These are phyloP conservation scores for Aurantiochytrium sp. DNA, from an alignment of 108 stramenopile genomes.

Conservation along the genomic window DNA sequence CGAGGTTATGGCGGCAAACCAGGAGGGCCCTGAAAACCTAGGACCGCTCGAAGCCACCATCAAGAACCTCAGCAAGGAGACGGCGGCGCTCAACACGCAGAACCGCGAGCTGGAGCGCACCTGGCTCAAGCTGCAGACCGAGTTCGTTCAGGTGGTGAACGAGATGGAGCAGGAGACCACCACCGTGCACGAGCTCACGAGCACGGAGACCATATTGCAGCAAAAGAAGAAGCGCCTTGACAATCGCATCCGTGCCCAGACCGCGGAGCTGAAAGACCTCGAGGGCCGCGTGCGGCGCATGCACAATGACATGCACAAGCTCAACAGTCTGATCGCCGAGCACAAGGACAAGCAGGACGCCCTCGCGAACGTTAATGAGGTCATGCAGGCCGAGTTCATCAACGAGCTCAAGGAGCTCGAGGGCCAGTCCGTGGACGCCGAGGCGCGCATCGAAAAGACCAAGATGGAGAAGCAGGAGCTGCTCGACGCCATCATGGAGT, in stretches of 20 bases:
- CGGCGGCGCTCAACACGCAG: slow-evolving; percentile 42
- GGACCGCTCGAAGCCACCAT: slow-evolving; percentile 75
- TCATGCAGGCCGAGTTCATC: slow-evolving; percentile 53
- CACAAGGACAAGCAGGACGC: slow-evolving; percentile 52
- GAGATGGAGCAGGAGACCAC: slow-evolving; percentile 60
- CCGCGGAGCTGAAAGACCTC: slow-evolving; percentile 58
- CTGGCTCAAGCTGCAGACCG: slow-evolving; percentile 67
- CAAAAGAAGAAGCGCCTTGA: slow-evolving; percentile 63
- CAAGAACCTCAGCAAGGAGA: slow-evolving; percentile 65
- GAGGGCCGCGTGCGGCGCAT: slow-evolving; percentile 48
- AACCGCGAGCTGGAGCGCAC: slow-evolving; percentile 55
- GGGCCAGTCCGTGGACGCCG: slow-evolving; percentile 42
- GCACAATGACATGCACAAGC: slow-evolving; percentile 66
- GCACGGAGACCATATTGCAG: slow-evolving; percentile 55
- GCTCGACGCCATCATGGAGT: slow-evolving; percentile 60
- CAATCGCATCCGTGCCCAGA: slow-evolving; percentile 52
- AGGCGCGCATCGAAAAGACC: slow-evolving; percentile 49
- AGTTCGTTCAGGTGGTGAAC: slow-evolving; percentile 53
- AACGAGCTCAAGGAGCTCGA: slow-evolving; percentile 69
- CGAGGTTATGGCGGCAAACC: slow-evolving; percentile 62
- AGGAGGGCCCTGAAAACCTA: slow-evolving; percentile 62
- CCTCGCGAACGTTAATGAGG: slow-evolving; percentile 54
- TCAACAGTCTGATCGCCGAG: slow-evolving; percentile 70
- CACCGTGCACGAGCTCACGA: slow-evolving; percentile 55
- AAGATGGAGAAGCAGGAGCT: slow-evolving; percentile 52